These are phyloP conservation scores for Microbotryomycetes sp. DNA, from an alignment of 1,284 basidiomycete genomes.

Conservation along the genomic window DNA sequence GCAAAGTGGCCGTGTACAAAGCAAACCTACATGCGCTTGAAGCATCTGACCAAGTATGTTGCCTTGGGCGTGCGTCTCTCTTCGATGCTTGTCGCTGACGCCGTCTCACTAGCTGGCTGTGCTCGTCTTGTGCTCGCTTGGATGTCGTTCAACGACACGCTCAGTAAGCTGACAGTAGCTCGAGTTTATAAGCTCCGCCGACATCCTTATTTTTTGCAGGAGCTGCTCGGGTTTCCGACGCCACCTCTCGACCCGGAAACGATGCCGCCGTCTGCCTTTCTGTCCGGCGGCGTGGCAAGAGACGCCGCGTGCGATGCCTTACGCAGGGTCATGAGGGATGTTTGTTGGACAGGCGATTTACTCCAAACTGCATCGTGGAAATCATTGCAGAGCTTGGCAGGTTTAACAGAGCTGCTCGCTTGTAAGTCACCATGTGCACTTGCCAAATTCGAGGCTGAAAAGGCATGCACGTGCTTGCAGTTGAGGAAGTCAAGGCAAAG, in stretches of 20 bases:
- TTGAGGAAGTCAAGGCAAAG: conserved; percentile 15
- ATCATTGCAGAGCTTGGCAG: not conserved
- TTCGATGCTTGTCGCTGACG: not conserved
- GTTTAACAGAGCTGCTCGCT: not conserved
- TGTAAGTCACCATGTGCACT: not conserved
- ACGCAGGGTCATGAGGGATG: not conserved
- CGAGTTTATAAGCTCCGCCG: not conserved
- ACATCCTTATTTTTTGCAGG: not conserved
- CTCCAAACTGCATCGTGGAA: not conserved
- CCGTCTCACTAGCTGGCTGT: not conserved
- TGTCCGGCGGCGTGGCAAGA: not conserved
- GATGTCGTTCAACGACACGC: not conserved
- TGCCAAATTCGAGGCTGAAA: not conserved
- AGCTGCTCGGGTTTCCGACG: not conserved
- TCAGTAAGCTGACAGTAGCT: no score
- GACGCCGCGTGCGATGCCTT: not conserved
- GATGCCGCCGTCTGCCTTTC: not conserved
- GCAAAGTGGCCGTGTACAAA: not conserved
- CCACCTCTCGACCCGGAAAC: not conserved
- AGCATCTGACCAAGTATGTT: not conserved
- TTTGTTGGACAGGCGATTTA: not conserved
- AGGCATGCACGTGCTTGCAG: conserved; percentile 1
- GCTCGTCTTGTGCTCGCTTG: not conserved
- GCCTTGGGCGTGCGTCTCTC: not conserved
- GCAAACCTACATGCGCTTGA: not conserved